phyloP scores from a whole-genome alignment of 768 basidiomycete species.

The Termitomyces sp. region DNA sequence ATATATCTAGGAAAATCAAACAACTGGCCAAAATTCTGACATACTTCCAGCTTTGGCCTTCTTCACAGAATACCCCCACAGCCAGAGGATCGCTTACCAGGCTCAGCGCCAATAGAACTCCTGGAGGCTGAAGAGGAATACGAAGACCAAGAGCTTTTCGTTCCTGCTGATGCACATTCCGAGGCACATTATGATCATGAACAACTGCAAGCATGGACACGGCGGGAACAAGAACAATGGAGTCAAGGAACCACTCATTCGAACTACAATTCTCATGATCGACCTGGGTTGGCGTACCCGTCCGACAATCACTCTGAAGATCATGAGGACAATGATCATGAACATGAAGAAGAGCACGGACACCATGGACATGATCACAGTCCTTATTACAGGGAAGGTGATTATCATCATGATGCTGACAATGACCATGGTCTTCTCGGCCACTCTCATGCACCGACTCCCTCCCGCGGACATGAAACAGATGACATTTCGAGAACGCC shows the following conservation, averaged over 20 bases:
- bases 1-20: conserved; percentile 17
- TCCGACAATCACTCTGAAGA: neutral
- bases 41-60: conserved; percentile 65
- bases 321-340: neutral
- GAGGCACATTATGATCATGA: conserved; percentile 19
- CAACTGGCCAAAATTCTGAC: conserved; percentile 4
- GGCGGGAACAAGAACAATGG: conserved; percentile 26
- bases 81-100: conserved; percentile 50
- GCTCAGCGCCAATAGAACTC: conserved; percentile 51
- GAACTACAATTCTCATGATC: conserved; percentile 5
- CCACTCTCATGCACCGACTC: neutral
- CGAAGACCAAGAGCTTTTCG: conserved; percentile 64
- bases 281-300: neutral
- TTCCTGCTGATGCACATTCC: conserved; percentile 55
- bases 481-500: conserved; percentile 24
- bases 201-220: conserved; percentile 24
- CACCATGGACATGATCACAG: neutral
- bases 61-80: conserved; percentile 90
- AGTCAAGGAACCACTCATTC: conserved; percentile 18
- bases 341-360: conserved; percentile 10
- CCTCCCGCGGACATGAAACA: neutral
- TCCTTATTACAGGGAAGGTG: conserved; percentile 1
- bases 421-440: conserved; percentile 4
- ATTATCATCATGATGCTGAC: conserved; percentile 10
- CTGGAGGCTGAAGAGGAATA: conserved; percentile 42